phyloP scores from a whole-genome alignment of 352 stramenopile species.

The Achlya hypogyna region DNA sequence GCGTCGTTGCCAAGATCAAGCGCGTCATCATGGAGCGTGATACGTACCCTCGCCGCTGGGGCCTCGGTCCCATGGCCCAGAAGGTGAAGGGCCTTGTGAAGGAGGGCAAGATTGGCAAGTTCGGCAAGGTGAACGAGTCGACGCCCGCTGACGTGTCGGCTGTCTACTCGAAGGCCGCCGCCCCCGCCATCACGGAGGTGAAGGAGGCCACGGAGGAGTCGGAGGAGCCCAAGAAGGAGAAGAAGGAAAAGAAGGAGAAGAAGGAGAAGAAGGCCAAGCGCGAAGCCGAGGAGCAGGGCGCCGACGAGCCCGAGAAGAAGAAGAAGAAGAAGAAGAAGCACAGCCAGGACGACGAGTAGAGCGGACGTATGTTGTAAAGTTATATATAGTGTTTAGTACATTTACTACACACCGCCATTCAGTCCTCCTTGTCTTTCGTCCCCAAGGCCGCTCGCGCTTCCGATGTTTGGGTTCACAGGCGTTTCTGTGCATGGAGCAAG shows the following conservation, averaged over 20 bases:
- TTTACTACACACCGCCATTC: background rate
- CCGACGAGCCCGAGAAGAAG: conserved; percentile 59
- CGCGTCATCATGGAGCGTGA: conserved; percentile 99
- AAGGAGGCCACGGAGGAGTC: conserved; percentile 43
- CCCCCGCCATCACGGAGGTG: conserved; percentile 36
- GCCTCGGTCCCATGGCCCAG: conserved; percentile 97
- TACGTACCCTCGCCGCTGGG: conserved; percentile 98
- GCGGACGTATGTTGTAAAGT: conserved; percentile 5
- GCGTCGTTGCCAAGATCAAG: conserved; percentile 99
- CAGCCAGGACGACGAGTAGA: conserved; percentile 11
- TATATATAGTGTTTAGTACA: conserved; percentile 19
- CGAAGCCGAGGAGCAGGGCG: conserved; percentile 49
- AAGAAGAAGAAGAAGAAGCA: conserved; percentile 88
- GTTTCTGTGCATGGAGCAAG: too few species aligned
- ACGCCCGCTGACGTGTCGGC: conserved; percentile 69
- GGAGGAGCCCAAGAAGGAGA: conserved; percentile 43
- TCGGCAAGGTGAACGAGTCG: conserved; percentile 81
- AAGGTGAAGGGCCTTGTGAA: conserved; percentile 99
- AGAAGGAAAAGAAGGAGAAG: conserved; percentile 58
- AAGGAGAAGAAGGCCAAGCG: conserved; percentile 63
- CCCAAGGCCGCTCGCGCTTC: too few species aligned
- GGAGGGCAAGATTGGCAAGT: conserved; percentile 86
- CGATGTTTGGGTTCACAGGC: too few species aligned
- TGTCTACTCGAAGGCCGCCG: conserved; percentile 49
- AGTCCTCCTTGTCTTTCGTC: too few species aligned